Conservation (phyloP, 768 basidiomycete species). For the Pulveroboletus sp. region DNA sequence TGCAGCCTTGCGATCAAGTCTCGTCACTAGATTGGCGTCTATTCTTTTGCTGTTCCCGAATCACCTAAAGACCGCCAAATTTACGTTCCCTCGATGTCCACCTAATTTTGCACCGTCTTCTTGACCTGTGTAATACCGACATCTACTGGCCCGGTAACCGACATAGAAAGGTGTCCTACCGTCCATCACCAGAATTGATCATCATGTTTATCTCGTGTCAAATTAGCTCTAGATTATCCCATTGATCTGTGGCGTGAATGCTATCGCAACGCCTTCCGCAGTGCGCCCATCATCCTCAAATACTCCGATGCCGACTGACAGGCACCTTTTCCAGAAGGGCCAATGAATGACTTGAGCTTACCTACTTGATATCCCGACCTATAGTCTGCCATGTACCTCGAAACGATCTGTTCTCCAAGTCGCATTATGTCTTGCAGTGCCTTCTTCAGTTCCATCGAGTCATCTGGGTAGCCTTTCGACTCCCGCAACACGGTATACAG, state of each 20-base stretch:
- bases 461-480: constrained; percentile 14
- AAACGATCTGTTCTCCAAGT: constrained; percentile 29
- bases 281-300: constrained; percentile 38
- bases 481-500: constrained; percentile 31
- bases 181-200: not conserved
- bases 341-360: constrained; percentile 34
- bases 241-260: not conserved
- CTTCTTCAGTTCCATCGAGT: constrained; percentile 22
- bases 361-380: constrained; percentile 27
- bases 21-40: no score
- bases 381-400: constrained; percentile 36
- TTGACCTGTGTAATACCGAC: not conserved
- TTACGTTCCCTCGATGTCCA: no score
- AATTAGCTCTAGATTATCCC: not conserved
- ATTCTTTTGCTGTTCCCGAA: no score
- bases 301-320: constrained; percentile 35
- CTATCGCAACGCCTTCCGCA: constrained; percentile 23
- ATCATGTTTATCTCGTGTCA: not conserved
- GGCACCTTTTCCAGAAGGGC: constrained; percentile 38
- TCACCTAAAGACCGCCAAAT: no score
- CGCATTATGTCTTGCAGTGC: constrained; percentile 30
- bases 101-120: no score
- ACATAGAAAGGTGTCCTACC: not conserved
- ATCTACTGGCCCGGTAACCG: not conserved
- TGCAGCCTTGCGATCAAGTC: no score